A percentile compares a stretch with the other conserved stretches of the same genome.
Evolutionary conservation across 257 asterid genomes (phyloP).

Genomic region (Solanum sitiens): DNA sequence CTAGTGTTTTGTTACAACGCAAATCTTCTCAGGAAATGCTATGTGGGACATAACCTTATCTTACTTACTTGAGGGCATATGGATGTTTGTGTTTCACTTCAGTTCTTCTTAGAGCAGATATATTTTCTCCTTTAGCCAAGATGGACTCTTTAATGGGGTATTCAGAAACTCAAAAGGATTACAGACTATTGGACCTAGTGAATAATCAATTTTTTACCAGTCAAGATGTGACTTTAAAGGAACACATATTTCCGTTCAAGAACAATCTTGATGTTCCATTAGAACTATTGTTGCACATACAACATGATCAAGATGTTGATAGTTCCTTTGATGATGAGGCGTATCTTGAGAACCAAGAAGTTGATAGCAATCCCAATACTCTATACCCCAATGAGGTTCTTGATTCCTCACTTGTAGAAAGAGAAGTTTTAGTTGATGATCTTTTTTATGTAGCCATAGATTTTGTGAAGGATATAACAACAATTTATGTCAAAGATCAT

Average conservation of each 20-base stretch:
- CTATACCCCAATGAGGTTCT: no score
- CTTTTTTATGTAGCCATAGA: no score
- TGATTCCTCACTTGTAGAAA: no score
- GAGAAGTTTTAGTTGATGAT: no score
- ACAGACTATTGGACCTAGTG: background rate
- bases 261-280: background rate
- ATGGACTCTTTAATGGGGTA: background rate
- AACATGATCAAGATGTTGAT: no score
- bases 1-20: background rate
- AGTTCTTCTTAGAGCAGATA: background rate
- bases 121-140: background rate
- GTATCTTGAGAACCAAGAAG: no score
- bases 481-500: no score
- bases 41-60: background rate
- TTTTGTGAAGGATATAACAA: no score
- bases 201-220: background rate
- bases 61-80: background rate
- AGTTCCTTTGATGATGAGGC: no score
- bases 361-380: no score
- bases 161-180: background rate
- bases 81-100: background rate
- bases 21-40: no score
- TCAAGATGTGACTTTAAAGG: background rate
- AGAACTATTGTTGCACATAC: background rate
- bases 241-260: background rate